These are phyloP conservation scores for Rhizopus sp. DNA, from an alignment of 371 early-diverging fungal species.

Conservation along the genomic window DNA sequence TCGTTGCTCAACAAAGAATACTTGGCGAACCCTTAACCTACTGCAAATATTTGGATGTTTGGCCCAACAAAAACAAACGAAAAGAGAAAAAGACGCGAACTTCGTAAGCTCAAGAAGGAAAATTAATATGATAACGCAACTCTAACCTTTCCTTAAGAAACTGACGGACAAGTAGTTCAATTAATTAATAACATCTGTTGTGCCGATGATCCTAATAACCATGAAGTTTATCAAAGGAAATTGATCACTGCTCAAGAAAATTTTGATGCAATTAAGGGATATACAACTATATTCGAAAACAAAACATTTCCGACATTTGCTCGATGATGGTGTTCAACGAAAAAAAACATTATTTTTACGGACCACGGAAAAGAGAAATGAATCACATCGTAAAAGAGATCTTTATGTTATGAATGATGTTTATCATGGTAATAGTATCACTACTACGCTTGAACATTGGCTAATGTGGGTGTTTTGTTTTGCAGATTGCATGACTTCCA, in stretches of 20 bases:
- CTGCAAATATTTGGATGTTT: slow-evolving; percentile 15
- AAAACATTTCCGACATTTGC: slow-evolving; percentile 9
- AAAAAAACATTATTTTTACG: slow-evolving; percentile 1
- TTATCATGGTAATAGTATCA: no score
- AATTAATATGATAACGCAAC: slow-evolving; percentile 10
- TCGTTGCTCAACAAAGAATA: slow-evolving; percentile 18
- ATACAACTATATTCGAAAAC: slow-evolving; percentile 3
- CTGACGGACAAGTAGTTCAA: slow-evolving; percentile 11
- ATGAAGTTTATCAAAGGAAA: slow-evolving; percentile 4
- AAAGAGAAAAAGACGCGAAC: slow-evolving; percentile 13
- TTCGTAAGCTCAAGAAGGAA: slow-evolving; percentile 17
- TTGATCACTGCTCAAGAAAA: slow-evolving; percentile 4
- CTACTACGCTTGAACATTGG: no score
- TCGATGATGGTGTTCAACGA: slow-evolving; percentile 10
- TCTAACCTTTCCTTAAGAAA: slow-evolving; percentile 2
- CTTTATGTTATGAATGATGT: no score
- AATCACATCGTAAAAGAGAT: no score
- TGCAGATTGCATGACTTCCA: no score
- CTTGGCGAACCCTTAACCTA: slow-evolving; percentile 14
- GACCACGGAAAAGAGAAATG: no score
- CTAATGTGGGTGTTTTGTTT: no score
- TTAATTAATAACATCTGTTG: slow-evolving; percentile 11
- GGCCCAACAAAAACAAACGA: slow-evolving; percentile 1
- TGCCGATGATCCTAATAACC: slow-evolving; percentile 2
- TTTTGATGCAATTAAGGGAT: slow-evolving; percentile 2